A percentile compares a stretch with the other conserved stretches of the same genome.
These are phyloP conservation scores for Neurospora pannonica DNA, from an alignment of 495 filamentous ascomycete species.

Conservation along the genomic window DNA sequence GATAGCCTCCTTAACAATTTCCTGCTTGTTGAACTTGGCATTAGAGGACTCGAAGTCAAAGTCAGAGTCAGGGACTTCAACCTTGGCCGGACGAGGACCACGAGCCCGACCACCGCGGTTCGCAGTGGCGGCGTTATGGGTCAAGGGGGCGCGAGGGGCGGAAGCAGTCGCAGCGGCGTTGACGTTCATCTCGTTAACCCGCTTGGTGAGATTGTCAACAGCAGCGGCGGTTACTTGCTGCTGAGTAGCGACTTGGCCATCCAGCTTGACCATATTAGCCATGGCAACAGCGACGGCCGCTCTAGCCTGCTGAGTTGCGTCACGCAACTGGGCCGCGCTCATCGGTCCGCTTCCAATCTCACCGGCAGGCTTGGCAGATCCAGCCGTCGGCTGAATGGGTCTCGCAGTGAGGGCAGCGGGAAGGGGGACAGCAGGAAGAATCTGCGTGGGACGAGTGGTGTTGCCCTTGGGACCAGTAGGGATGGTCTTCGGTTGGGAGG, in stretches of 20 bases:
- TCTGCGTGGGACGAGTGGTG: slow-evolving; percentile 27
- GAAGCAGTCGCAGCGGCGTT: slow-evolving; percentile 31
- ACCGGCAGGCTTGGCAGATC: slow-evolving; percentile 24
- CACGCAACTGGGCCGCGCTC: slow-evolving; percentile 36
- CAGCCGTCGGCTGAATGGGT: slow-evolving; percentile 20
- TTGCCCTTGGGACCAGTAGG: slow-evolving; percentile 56
- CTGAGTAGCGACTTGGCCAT: slow-evolving; percentile 38
- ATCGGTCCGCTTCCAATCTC: slow-evolving; percentile 23
- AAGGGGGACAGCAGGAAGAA: slow-evolving; percentile 51
- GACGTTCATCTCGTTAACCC: slow-evolving; percentile 80
- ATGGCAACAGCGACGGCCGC: slow-evolving; percentile 84
- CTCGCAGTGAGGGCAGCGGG: slow-evolving; percentile 56
- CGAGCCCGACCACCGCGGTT: slow-evolving; percentile 45
- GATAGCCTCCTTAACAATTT: slow-evolving; percentile 85
- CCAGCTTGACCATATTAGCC: slow-evolving; percentile 54
- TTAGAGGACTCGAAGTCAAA: slow-evolving; percentile 92
- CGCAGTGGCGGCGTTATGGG: slow-evolving; percentile 26
- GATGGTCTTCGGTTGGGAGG: slow-evolving; percentile 33
- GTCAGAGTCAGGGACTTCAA: slow-evolving; percentile 81
- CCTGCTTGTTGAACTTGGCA: slow-evolving; percentile 97
- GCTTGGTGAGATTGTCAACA: slow-evolving; percentile 71
- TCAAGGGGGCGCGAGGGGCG: not conserved
- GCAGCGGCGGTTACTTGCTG: slow-evolving; percentile 36
- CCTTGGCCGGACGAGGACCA: slow-evolving; percentile 49
- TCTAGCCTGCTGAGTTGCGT: slow-evolving; percentile 74